Base-by-base conservation (phyloP, 345 rosid species). In the Euphorbia tirucalli region DNA sequence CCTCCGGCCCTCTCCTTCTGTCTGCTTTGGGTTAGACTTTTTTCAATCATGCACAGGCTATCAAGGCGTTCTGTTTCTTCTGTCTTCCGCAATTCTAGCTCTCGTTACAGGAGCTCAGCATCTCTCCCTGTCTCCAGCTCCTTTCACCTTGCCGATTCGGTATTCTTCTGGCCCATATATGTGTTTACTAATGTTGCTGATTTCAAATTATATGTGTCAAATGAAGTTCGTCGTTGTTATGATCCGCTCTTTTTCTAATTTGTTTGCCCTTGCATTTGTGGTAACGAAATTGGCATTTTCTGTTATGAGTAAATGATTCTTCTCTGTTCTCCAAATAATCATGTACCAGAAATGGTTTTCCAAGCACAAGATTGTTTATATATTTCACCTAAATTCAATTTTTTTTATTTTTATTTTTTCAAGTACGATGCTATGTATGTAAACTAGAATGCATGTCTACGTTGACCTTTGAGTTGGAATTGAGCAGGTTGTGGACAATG, bases 51-150 rank as follows among this genome's bases (percentile, higher is more conserved):
- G 97, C 84, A 90, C 71, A 83, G 82, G 61, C 84, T 94, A 66
- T 81, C 90, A 0, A 81, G 83, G 80, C 96, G 93, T 67, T 85
- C 97, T 5, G 83, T 87, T 62, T 87, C 93, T 41, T 61, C 88
- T 39, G 15, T 86, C 71, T 73, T 92, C 21, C 83, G 90, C 73
- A 49, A 74, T 68, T 78, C 83, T 13, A 75, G 85, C 75, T 46
- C 84, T 11, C 72, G 78, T 67, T 55, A 56, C 85, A 70, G 66
- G 71, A 82, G 27, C 74, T 74, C 77, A 32, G 66, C 82, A 32
- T 84, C 84, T 5, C 74, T 85, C 48, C 70, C 87, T 27, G 13
- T 75, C 68, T 70, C 87, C 74, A 71, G 66, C 76, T 77, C 89
- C 35, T 61, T 71, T 70, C 83, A 61, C 66, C 59, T 64, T 1